Evolutionary conservation across 176 grass and related monocot genomes (phyloP).

Genomic region (Avena sativa): DNA sequence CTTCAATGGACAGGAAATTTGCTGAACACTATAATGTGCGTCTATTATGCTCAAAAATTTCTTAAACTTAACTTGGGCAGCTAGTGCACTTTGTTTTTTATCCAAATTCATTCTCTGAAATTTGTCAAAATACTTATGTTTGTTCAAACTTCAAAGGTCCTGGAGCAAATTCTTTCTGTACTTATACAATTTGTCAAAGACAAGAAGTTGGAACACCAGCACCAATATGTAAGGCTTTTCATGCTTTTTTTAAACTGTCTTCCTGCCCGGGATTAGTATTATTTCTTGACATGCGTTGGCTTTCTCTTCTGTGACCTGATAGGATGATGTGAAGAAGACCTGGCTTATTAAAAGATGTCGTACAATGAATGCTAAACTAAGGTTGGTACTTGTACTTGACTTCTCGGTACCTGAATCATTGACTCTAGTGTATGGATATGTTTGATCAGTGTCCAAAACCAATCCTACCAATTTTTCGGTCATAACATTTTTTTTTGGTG

Average conservation of each 20-base stretch:
- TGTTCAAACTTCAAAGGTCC: slow-evolving; percentile 59
- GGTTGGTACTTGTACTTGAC: slow-evolving; percentile 45
- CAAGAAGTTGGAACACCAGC: slow-evolving; percentile 94
- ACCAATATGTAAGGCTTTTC: slow-evolving; percentile 82
- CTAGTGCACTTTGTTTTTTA: slow-evolving; percentile 17
- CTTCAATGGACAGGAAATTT: slow-evolving; percentile 99
- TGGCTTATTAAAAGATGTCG: slow-evolving; percentile 99
- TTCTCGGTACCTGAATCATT: slow-evolving; percentile 20
- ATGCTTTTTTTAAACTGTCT: slow-evolving; percentile 8
- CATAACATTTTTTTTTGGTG: not conserved
- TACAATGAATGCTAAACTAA: slow-evolving; percentile 98
- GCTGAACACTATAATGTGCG: slow-evolving; percentile 94
- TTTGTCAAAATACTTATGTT: slow-evolving; percentile 29
- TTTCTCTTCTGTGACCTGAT: slow-evolving; percentile 41
- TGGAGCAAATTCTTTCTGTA: slow-evolving; percentile 97
- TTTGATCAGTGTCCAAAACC: too few relatives aligned
- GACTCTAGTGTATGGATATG: not conserved
- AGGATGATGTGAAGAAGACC: slow-evolving; percentile 96
- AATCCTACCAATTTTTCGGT: too few relatives aligned
- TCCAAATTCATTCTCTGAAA: not conserved
- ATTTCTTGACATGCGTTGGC: not conserved
- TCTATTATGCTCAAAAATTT: slow-evolving; percentile 13
- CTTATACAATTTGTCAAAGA: slow-evolving; percentile 98
- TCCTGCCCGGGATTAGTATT: slow-evolving; percentile 2
- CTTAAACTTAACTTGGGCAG: not conserved